Percentiles rank a stretch among this genome's conserved stretches.
These are phyloP conservation scores for Syncephalis plumigaleata DNA, from an alignment of 371 early-diverging fungal species.

Conservation along the genomic window DNA sequence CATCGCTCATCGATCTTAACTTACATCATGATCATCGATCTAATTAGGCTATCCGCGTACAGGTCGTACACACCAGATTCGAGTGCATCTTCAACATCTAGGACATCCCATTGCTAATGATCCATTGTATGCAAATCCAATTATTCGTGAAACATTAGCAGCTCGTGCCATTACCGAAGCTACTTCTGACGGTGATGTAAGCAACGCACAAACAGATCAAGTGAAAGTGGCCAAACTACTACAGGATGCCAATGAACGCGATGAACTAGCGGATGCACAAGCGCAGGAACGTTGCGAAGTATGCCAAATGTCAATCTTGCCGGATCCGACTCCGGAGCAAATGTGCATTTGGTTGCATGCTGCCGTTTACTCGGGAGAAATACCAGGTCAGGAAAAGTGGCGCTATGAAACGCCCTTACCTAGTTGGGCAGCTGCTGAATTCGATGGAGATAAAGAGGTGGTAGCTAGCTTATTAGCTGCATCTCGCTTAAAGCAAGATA, in stretches of 20 bases:
- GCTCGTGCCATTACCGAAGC: too few species aligned
- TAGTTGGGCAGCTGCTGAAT: slow-evolving; percentile 41
- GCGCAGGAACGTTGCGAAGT: not conserved
- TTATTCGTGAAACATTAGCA: not conserved
- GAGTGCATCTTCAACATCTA: slow-evolving; percentile 92
- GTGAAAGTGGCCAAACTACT: slow-evolving; percentile 9
- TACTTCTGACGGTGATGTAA: too few species aligned
- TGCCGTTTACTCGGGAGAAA: slow-evolving; percentile 39
- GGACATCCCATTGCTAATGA: slow-evolving; percentile 97
- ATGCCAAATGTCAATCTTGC: slow-evolving; percentile 13
- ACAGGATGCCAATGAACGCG: slow-evolving; percentile 7
- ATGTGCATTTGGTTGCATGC: slow-evolving; percentile 75
- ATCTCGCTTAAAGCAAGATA: too few species aligned
- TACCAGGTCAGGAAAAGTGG: slow-evolving; percentile 26
- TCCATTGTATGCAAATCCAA: slow-evolving; percentile 42
- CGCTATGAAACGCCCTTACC: slow-evolving; percentile 60
- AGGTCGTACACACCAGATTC: slow-evolving; percentile 98
- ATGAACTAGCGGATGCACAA: slow-evolving; percentile 5
- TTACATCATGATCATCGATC: not conserved
- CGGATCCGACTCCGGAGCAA: slow-evolving; percentile 48
- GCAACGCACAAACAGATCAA: slow-evolving; percentile 9
- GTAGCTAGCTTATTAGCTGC: too few species aligned
- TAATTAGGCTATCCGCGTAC: slow-evolving; percentile 50
- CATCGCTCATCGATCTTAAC: slow-evolving; percentile 8
- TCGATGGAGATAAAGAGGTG: slow-evolving; percentile 1